These are phyloP conservation scores for Abrus pulchellus DNA, from an alignment of 306 rosid genomes.

Conservation along the genomic window DNA sequence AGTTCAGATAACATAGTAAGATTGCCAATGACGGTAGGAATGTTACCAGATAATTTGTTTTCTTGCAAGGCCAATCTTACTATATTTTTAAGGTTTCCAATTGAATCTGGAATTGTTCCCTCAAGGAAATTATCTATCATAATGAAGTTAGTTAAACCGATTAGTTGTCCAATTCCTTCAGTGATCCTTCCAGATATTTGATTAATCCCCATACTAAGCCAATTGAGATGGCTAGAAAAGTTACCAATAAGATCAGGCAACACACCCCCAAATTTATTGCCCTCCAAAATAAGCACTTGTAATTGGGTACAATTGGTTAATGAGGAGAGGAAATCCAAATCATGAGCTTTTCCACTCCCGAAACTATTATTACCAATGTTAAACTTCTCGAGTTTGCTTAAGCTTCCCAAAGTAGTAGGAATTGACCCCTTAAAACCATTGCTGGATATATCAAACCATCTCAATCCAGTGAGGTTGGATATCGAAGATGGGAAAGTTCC, in stretches of 20 bases:
- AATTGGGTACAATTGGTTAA: slow-evolving; percentile 45
- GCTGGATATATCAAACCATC: not conserved
- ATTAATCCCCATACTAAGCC: not conserved
- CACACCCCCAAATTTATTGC: slow-evolving; percentile 37
- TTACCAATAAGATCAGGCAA: slow-evolving; percentile 38
- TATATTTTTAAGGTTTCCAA: slow-evolving; percentile 44
- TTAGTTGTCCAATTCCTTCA: slow-evolving; percentile 36
- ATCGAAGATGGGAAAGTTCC: slow-evolving; percentile 38
- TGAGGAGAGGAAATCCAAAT: slow-evolving; percentile 46
- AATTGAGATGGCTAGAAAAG: not conserved
- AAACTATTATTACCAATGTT: not conserved
- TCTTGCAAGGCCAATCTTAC: not conserved
- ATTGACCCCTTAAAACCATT: slow-evolving; percentile 40
- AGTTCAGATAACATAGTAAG: slow-evolving; percentile 37
- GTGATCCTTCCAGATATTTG: slow-evolving; percentile 49
- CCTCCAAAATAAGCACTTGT: accelerated
- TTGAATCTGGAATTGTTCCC: slow-evolving; percentile 45
- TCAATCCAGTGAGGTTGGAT: slow-evolving; percentile 41
- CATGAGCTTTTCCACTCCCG: slow-evolving; percentile 32
- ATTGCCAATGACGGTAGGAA: slow-evolving; percentile 38
- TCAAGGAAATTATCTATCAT: not conserved
- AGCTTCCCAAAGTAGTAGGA: slow-evolving; percentile 36
- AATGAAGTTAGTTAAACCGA: not conserved
- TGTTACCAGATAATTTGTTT: slow-evolving; percentile 36
- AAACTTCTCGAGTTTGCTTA: not conserved